A percentile compares a stretch with the other conserved stretches of the same genome.
Evolutionary conservation across 2,329 filamentous ascomycete species (phyloP).

Genomic region (Hypoxylon sp.): DNA sequence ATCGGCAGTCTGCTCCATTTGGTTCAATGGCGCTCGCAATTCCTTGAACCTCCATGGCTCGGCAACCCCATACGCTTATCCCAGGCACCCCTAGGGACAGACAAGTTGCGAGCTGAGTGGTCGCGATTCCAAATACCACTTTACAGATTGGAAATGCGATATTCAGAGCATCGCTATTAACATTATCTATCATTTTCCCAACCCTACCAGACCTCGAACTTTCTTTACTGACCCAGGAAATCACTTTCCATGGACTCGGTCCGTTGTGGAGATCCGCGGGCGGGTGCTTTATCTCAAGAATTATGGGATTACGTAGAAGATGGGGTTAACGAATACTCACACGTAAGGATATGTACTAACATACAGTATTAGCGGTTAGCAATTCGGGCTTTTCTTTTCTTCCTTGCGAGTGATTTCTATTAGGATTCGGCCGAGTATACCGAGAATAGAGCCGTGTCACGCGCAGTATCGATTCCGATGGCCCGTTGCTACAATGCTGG

Average conservation of each 20-base stretch:
- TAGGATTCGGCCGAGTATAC: slow-evolving; percentile 22
- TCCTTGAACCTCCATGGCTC: slow-evolving; percentile 16
- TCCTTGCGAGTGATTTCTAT: slow-evolving; percentile 16
- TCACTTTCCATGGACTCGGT: slow-evolving; percentile 26
- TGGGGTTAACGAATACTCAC: not conserved
- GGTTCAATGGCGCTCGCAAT: slow-evolving; percentile 34
- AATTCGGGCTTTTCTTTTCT: slow-evolving; percentile 32
- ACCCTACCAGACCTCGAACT: slow-evolving; percentile 1
- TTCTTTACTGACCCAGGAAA: slow-evolving; percentile 12
- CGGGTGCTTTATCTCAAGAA: slow-evolving; percentile 10
- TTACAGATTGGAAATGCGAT: slow-evolving; percentile 13
- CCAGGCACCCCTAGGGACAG: slow-evolving; percentile 19
- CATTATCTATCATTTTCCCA: slow-evolving; percentile 26
- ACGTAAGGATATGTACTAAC: slow-evolving; percentile 7
- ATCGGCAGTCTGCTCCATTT: slow-evolving; percentile 38
- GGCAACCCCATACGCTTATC: slow-evolving; percentile 25
- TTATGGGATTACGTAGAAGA: slow-evolving; percentile 4
- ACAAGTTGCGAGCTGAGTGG: slow-evolving; percentile 1
- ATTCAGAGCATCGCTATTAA: slow-evolving; percentile 11
- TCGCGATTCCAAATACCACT: slow-evolving; percentile 23
- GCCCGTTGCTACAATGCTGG: too few relatives aligned
- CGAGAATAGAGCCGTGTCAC: slow-evolving; percentile 5
- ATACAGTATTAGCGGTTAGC: too few relatives aligned
- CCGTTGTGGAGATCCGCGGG: slow-evolving; percentile 9
- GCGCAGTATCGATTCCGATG: too few relatives aligned